Evolutionary conservation across 495 filamentous ascomycete species (phyloP), one percentile per base, ranked within the genome.

Genomic region (Hapsidospora chrysogenum): DNA sequence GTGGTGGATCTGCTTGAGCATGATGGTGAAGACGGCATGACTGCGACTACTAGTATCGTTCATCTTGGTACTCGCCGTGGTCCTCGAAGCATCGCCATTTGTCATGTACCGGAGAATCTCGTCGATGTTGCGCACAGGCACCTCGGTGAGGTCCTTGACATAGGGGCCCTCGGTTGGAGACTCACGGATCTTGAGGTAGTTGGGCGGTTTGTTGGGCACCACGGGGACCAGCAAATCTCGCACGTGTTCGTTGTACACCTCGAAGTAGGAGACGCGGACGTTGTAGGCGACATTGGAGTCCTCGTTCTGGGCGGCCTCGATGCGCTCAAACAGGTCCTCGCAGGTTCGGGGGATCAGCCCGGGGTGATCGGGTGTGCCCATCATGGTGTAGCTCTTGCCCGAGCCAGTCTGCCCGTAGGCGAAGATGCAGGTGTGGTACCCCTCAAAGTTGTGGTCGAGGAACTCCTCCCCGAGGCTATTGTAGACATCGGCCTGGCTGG

Each of bases 231-330:
- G 69, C 2, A 99, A 68, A 53, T 99, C 89, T 35, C 89, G 79
- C 21, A 96, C 92, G 58, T 99, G 89, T 56, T 99, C 89, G 54
- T 99, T 99, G 66, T 99, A 96, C 42, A 99, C 86, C 56, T 99
- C 89, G 43, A 96, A 96, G 58, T 99, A 99, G 3, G 85, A 93
- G 21, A 95, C 89, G 38, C 86, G 82, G 33, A 99, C 89, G 44
- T 83, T 85, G 64, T 93, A 99, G 40, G 78, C 89, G 53, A 93
- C 82, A 49, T 86, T 86, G 11, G 85, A 80, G 5, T 76, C 75
- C 34, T 68, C 66, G 31, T 64, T 51, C 25, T 78, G 68, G 26
- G 85, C 82, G 31, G 69, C 70, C 44, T 92, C 81, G 46, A 99
- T 96, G 37, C 89, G 74, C 57, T 95, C 73, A 49, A 99, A 99